Conservation (phyloP, 495 filamentous ascomycete species). For the Copromyces sp. region DNA sequence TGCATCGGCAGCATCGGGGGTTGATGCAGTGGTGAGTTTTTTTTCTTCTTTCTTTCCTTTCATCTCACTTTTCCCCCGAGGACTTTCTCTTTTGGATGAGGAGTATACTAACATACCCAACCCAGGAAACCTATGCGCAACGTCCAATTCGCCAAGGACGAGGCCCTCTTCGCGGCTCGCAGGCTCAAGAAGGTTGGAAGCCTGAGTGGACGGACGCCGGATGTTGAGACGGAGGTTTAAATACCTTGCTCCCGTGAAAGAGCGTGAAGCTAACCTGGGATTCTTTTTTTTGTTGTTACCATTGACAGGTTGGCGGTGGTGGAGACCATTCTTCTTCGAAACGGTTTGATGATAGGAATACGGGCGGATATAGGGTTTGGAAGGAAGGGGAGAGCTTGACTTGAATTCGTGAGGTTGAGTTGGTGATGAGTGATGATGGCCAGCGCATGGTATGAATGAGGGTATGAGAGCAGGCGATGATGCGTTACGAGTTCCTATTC, state of each 20-base stretch:
- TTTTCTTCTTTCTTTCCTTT: not conserved
- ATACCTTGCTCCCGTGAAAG: no score
- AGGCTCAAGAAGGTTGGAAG: conserved; percentile 46
- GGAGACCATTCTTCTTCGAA: not conserved
- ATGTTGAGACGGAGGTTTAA: conserved; percentile 57
- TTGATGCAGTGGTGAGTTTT: conserved; percentile 59
- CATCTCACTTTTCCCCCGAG: no score
- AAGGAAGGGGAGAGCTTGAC: not conserved
- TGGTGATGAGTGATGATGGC: not conserved
- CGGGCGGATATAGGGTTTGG: not conserved
- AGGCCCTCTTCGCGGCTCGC: conserved; percentile 50
- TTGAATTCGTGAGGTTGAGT: not conserved
- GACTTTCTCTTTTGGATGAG: not conserved
- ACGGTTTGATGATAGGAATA: not conserved
- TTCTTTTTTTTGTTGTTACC: not conserved
- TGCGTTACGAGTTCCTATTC: not conserved
- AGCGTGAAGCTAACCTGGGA: not conserved
- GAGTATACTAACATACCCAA: not conserved
- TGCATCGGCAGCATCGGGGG: conserved; percentile 60
- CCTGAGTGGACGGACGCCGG: conserved; percentile 51
- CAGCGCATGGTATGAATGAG: no score
- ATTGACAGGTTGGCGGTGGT: not conserved
- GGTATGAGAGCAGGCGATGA: not conserved
- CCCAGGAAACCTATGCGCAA: conserved; percentile 50
- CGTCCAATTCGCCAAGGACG: conserved; percentile 60